These are phyloP conservation scores for Starmera caribaea DNA, from an alignment of 805 yeast genomes.

Conservation along the genomic window DNA sequence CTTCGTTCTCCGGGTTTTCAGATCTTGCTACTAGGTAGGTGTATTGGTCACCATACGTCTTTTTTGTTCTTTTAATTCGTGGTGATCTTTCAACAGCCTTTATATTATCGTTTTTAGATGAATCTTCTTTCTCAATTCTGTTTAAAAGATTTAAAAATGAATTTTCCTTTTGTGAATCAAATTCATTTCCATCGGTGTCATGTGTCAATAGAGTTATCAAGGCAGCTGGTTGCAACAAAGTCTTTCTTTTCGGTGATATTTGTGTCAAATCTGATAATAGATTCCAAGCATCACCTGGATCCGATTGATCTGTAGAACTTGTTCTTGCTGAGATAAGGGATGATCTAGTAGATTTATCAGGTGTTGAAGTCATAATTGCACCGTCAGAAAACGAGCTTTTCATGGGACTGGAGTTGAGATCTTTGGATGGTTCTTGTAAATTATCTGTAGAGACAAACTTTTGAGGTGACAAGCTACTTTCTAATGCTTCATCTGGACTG, in stretches of 20 bases:
- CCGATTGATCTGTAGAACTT: too few relatives aligned
- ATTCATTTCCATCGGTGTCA: too few relatives aligned
- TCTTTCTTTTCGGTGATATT: slow-evolving; percentile 1
- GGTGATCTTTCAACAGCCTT: slow-evolving; percentile 1
- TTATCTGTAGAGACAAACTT: too few relatives aligned
- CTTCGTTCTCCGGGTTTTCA: too few relatives aligned
- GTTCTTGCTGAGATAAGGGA: too few relatives aligned
- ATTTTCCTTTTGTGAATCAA: neutral
- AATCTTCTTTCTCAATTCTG: neutral
- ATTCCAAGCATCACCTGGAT: slow-evolving; percentile 3
- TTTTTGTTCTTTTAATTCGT: slow-evolving; percentile 5
- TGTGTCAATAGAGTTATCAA: slow-evolving; percentile 1
- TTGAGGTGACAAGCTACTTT: too few relatives aligned
- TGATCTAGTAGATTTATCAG: too few relatives aligned
- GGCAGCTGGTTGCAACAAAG: slow-evolving; percentile 5
- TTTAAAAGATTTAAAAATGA: neutral
- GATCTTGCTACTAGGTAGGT: slow-evolving; percentile 9
- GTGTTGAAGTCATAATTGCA: too few relatives aligned
- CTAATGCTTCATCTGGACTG: too few relatives aligned
- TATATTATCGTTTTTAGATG: neutral
- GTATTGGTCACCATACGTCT: slow-evolving; percentile 21
- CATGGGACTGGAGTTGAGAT: too few relatives aligned
- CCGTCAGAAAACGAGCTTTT: too few relatives aligned
- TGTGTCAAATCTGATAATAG: slow-evolving; percentile 1
- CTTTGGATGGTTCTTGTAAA: too few relatives aligned